Evolutionary conservation across 108 stramenopile species (phyloP).

Genomic region (Discostella stelligeroides): DNA sequence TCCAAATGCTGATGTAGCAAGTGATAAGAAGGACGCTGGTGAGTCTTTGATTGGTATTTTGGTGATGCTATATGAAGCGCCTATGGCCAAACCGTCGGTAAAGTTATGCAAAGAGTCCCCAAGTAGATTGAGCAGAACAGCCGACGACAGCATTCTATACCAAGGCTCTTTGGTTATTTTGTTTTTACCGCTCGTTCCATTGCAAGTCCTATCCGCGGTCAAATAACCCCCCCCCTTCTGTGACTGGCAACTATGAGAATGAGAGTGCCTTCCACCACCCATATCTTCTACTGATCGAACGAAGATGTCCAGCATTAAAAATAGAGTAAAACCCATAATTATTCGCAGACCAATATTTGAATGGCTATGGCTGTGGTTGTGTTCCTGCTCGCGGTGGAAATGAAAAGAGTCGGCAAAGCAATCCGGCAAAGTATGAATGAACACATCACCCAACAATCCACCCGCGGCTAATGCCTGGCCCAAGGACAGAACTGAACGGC

Average conservation of each 20-base stretch:
- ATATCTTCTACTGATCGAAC: constrained; percentile 54
- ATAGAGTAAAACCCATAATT: constrained; percentile 69
- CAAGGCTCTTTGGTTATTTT: constrained; percentile 15
- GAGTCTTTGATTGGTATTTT: constrained; percentile 23
- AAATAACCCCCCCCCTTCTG: constrained; percentile 10
- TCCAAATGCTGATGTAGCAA: constrained; percentile 33
- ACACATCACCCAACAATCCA: constrained; percentile 85
- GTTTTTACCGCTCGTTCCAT: constrained; percentile 19
- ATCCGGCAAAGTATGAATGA: constrained; percentile 83
- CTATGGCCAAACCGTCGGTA: constrained; percentile 85
- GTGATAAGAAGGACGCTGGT: neutral
- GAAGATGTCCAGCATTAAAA: constrained; percentile 73
- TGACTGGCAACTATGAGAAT: constrained; percentile 35
- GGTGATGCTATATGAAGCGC: constrained; percentile 70
- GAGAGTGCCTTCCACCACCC: constrained; percentile 21
- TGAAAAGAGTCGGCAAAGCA: constrained; percentile 40
- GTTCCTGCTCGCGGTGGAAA: neutral
- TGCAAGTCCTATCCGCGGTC: constrained; percentile 9
- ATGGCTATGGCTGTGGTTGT: neutral
- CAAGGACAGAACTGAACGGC: constrained; percentile 49
- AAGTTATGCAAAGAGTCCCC: constrained; percentile 91
- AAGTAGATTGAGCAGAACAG: constrained; percentile 75
- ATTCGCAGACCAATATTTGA: constrained; percentile 63
- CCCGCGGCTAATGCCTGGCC: constrained; percentile 85
- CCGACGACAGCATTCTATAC: constrained; percentile 38